Evolutionary conservation across 306 rosid species (phyloP).

Genomic region (Prunus mongolica): DNA sequence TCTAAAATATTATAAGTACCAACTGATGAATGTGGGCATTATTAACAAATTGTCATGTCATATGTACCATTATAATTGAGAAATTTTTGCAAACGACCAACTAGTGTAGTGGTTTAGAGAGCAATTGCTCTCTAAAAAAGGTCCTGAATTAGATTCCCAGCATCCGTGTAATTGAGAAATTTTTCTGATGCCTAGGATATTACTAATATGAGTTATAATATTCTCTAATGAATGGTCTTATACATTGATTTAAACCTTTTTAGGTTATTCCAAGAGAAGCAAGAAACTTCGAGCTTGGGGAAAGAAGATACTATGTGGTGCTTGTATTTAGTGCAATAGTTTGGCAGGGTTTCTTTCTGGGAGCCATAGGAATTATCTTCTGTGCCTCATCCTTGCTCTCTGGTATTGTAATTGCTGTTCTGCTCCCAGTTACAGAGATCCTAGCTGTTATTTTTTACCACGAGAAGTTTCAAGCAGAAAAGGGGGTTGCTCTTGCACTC

Average conservation of each 20-base stretch:
- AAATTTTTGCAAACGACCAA: too few species aligned
- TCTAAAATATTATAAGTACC: too few species aligned
- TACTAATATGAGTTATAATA: too few species aligned
- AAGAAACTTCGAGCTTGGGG: conserved; percentile 47
- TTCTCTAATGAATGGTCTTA: too few species aligned
- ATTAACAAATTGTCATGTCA: too few species aligned
- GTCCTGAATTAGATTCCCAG: accelerated
- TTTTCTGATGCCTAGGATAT: too few species aligned
- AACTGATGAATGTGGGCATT: too few species aligned
- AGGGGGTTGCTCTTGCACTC: conserved; percentile 53
- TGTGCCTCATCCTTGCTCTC: conserved; percentile 67
- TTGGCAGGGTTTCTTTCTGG: conserved; percentile 77
- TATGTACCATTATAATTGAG: too few species aligned
- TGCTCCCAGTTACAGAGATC: conserved; percentile 55
- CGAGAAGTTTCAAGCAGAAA: conserved; percentile 56
- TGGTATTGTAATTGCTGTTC: conserved; percentile 50
- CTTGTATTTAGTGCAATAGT: conserved; percentile 45
- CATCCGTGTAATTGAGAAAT: too few species aligned
- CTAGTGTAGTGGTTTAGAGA: too few species aligned
- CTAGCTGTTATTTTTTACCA: conserved; percentile 60
- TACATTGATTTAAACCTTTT: background rate
- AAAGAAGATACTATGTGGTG: conserved; percentile 52
- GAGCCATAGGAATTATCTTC: conserved; percentile 69
- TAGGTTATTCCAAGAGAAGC: conserved; percentile 77
- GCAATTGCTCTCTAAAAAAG: too few species aligned